Base-by-base conservation (phyloP, 257 asterid species). In the Linderniella brevidens region DNA sequence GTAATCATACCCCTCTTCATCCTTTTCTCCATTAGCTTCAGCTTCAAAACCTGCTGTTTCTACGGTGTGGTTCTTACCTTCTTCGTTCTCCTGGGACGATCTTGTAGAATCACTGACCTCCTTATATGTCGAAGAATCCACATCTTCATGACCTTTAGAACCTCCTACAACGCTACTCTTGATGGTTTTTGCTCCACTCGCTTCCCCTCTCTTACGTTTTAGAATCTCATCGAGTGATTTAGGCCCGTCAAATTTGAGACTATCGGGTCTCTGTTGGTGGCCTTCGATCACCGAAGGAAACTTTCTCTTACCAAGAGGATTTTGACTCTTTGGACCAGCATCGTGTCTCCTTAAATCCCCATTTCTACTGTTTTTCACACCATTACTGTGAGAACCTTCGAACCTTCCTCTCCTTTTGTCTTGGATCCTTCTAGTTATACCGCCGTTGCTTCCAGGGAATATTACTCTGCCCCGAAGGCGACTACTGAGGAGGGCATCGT, bases 201-300 rank as follows among this genome's bases (percentile, higher is more conserved):
- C 59, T 62, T 56, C 86, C 39, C 83, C 68, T 63, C 67, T 74
- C 72, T 86, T 86, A 45, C 92, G 78, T 70, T 79, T 86, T 59
- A 86, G 68, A 60, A 86, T 86, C 73, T 82, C 94, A 47, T 72
- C 56, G 20, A 86, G 75, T n/a, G 96, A 87, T 86, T 70, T 86
- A 17, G 96, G 96, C 35, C 94, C 94, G 44, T 86, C 92, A 55
- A 86, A 86, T n/a, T 93, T 68, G 32, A 74, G 53, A 46, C 56
- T 69, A 40, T 32, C 63, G 51, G 59, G 80, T 48, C 64, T 60
- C 41, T 58, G 69, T 53, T 70, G 75, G 58, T 63, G 56, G 58
- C 37, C 68, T 54, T 74, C 83, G 39, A 7, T 40, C 60, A 47
- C 47, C 49, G 52, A 41, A 54, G 55, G 69, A 25, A 25, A 25